Base-by-base conservation (phyloP, 106 monocot species). In the Posidonia australis region DNA sequence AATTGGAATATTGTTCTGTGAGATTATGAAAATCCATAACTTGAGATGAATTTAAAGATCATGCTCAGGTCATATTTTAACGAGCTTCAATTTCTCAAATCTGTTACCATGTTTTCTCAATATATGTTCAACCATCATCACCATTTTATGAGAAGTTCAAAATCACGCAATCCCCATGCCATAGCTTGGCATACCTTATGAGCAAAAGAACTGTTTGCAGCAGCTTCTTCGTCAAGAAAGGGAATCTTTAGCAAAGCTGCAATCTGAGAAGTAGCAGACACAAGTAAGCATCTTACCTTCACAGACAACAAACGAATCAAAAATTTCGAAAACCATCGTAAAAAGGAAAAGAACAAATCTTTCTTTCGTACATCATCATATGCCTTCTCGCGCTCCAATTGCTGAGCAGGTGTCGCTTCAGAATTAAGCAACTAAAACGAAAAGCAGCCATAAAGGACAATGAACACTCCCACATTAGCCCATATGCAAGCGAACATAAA, bases 181-280 rank as follows among this genome's bases (percentile, higher is more conserved):
- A 63, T 44, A 16, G 28, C 42, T 63, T 45, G 31, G 63, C 22
- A 51, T 77, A 90, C 96, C 87, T 85, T 98, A 19, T 68, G 74
- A 18, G 86, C 76, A 66, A 75, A 77, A 56, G 82, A 67, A 28
- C 72, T 78, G 75, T 73, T 70, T 36, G 63, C 71, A 44, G 65
- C 74, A 44, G 62, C 74, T 62, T 86, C 87, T 69, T 90, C 96
- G 74, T 90, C 83, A 0, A 83, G 60, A 82, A 81, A 75, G 28
- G 82, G 87, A 36, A 90, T 83, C 71, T 87, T 90, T 53, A 98
- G 49, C 13, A 85, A 69, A 42, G 84, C 70, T 46, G 90, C 90
- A 76, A 87, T 85, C 92, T 92, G 60, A 67, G 77, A 71, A 5
- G n/a, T 16, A 58, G 58, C 32, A 13, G 18, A 18, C 13, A 12